Evolutionary conservation across 345 rosid species (phyloP), one percentile per base, ranked within the genome.

Genomic region (Nephelium lappaceum): DNA sequence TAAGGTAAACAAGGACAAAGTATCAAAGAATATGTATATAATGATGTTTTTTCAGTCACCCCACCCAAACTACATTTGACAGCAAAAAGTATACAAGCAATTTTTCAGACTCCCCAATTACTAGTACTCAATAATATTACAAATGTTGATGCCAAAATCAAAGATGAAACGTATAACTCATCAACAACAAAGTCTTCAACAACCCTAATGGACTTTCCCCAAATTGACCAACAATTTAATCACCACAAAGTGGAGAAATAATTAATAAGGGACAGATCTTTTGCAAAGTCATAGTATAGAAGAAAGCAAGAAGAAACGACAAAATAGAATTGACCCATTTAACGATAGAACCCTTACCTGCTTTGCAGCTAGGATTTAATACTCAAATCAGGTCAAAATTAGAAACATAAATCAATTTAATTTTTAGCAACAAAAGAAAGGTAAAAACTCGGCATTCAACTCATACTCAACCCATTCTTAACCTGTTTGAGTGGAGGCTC

Each of bases 401-500:
- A 15, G 6, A 36, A 42, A 8, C n/a, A 41, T 1, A 45, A 42
- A 61, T 61, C 2, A 23, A 25, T 23, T 14, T 2, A 16, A 63
- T 27, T 51, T 25, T 24, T 21, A n/a, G 63, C 23, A 45, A 62
- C 18, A 43, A 14, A 43, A 62, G 42, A 74, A 63, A 23, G 43
- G 43, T 8, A 70, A 70, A 57, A 24, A 5, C 60, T 62, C 1
- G 43, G 19, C 27, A 62, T 2, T 62, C 11, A 45, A 16, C 0
- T 5, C 43, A 18, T 62, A 43, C 25, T 24, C 6, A 43, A 21
- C 15, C 1, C 31, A 27, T 27, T 27, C 31, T 27, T 2, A 27
- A 27, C 31, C 31, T 27, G 87, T 68, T 58, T 81, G 83, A 81
- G 70, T 82, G 65, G 76, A 77, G 61, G 69, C 45, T 55, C 19